A percentile compares a stretch with the other conserved stretches of the same genome.
Conservation (phyloP, 2,329 filamentous ascomycete genomes). For the Fusarium transvaalense region DNA sequence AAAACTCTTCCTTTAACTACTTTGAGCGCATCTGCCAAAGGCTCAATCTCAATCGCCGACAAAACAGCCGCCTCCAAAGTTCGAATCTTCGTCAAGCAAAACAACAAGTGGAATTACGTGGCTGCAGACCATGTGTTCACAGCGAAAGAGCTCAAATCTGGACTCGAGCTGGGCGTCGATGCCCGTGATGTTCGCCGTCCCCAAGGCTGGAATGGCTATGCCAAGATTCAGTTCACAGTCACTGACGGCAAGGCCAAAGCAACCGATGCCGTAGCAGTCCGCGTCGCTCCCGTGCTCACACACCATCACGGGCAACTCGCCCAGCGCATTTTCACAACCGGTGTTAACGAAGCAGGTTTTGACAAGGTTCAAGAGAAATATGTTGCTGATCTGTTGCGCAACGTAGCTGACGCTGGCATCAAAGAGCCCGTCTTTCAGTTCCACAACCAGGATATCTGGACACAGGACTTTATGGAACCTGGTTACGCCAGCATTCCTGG, state of each 20-base stretch:
- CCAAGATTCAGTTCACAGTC: conserved; percentile 50
- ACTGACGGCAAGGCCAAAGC: conserved; percentile 32
- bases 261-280: conserved; percentile 49
- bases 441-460: conserved; percentile 48
- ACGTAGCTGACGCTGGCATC: conserved; percentile 12
- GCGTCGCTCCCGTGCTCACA: conserved; percentile 53
- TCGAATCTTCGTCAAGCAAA: conserved; percentile 47
- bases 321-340: conserved; percentile 38
- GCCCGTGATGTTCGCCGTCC: conserved; percentile 48
- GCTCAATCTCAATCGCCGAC: conserved; percentile 26
- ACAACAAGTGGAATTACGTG: conserved; percentile 46
- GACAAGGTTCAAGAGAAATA: conserved; percentile 5
- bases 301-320: conserved; percentile 54
- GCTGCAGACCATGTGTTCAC: conserved; percentile 46
- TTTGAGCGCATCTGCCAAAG: conserved; percentile 33
- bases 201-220: conserved; percentile 47
- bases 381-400: conserved; percentile 10
- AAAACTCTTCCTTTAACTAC: conserved; percentile 46
- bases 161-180: conserved; percentile 53
- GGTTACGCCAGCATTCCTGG: conserved; percentile 57
- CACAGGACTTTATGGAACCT: conserved; percentile 57
- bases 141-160: conserved; percentile 45
- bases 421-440: conserved; percentile 28
- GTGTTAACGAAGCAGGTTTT: not conserved
- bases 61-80: conserved; percentile 39